A percentile compares a stretch with the other conserved stretches of the same genome.
phyloP scores from a whole-genome alignment of 192 early-diverging fungal genomes.

The Haplosporangium gracile region DNA sequence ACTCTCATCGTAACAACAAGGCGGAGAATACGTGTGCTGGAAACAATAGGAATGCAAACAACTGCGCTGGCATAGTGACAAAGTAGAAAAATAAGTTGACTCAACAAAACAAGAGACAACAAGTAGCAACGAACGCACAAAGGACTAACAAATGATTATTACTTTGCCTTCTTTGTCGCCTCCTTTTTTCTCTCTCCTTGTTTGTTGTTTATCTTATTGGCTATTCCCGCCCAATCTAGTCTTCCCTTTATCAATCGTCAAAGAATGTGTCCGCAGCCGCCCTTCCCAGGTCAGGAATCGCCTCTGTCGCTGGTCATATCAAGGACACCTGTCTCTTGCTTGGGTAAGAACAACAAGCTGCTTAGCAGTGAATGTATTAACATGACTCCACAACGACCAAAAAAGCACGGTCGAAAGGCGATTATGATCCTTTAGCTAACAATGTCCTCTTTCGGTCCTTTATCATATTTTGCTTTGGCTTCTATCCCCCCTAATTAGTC shows the following conservation, averaged over 20 bases:
- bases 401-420: not conserved
- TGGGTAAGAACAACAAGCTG: conserved; percentile 36
- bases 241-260: conserved; percentile 37
- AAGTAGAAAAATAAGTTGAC: not conserved
- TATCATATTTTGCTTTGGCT: not conserved
- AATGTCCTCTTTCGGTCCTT: not conserved
- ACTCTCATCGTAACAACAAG: not conserved
- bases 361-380: not conserved
- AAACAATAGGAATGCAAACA: too few relatives aligned
- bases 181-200: conserved; percentile 9
- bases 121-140: not conserved
- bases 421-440: not conserved
- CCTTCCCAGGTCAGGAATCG: conserved; percentile 23
- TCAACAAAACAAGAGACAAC: not conserved
- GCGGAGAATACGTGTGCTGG: not conserved
- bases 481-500: conserved; percentile 35
- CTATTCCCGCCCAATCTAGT: conserved; percentile 18
- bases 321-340: conserved; percentile 63
- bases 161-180: not conserved
- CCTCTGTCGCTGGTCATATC: conserved; percentile 62
- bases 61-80: not conserved
- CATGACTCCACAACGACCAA: not conserved
- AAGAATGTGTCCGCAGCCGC: conserved; percentile 18
- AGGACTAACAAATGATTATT: not conserved
- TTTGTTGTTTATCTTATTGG: not conserved